Base-by-base conservation (phyloP, 1,284 basidiomycete species). In the Agaricales sp. region DNA sequence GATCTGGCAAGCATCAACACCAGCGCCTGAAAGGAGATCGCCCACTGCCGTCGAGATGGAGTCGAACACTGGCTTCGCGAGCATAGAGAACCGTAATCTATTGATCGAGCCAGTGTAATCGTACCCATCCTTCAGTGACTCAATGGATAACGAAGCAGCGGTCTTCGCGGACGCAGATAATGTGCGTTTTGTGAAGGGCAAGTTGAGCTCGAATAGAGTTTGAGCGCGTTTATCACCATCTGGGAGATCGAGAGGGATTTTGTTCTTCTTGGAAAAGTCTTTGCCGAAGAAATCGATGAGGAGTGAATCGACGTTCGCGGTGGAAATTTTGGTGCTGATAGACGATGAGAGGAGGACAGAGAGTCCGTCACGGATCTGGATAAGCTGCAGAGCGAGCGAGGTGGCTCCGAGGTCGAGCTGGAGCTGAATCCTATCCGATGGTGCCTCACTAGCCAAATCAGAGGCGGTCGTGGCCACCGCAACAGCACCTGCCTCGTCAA, bases 231-330 rank as follows among this genome's bases (percentile, higher is more conserved):
- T 79, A 66, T 94, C 88, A 16, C 78, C 67, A 30, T 85, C 82
- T 37, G 76, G 71, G 55, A 77, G 82, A 13, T 75, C 67, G 37
- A 97, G 73, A 0, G 83, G 70, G 20, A 80, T 77, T 67, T 94
- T 94, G 37, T 87, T 93, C 75, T 98, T 99, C 68, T 98, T 98
- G 49, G 90, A 90, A 66, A 99, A 99, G 61, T 99, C 95, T 63
- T 94, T 88, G 49, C 91, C 83, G 66, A 99, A 97, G 74, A 89
- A 90, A 53, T 87, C 82, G 69, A 97, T 81, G 41, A 98, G 76
- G 57, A 84, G 80, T 50, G 81, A 77, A 67, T 94, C 92, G 59
- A 93, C 81, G 50, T 78, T 71, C 54, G 81, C 75, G 0, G 80
- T 82, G 14, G 75, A 75, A 41, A 80, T 61, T 11, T 64, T 60